Evolutionary conservation across 2,329 filamentous ascomycete genomes (phyloP).

Genomic region (Clonostachys sp.): DNA sequence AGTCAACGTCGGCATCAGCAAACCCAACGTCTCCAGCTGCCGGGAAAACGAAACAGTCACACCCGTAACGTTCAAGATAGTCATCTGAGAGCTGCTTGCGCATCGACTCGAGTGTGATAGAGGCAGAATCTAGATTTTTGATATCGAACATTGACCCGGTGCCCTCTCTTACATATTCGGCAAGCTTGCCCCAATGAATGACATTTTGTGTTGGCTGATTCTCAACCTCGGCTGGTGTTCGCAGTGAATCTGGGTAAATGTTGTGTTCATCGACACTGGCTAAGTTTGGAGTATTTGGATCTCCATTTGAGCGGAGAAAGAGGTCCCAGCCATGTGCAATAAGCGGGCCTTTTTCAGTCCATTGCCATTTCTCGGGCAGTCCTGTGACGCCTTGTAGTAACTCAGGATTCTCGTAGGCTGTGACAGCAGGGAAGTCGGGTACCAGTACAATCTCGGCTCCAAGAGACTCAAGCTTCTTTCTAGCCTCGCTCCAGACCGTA

Average conservation of each 20-base stretch:
- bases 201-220: constrained; percentile 6
- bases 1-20: constrained; percentile 37
- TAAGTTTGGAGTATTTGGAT: constrained; percentile 22
- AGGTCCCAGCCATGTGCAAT: constrained; percentile 11
- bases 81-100: constrained; percentile 44
- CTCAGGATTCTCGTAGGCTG: constrained; percentile 37
- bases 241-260: constrained; percentile 25
- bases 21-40: constrained; percentile 43
- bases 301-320: constrained; percentile 23
- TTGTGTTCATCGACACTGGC: constrained; percentile 26
- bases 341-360: constrained; percentile 13
- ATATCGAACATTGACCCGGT: constrained; percentile 28
- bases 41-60: constrained; percentile 44
- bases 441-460: constrained; percentile 35
- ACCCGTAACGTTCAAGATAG: constrained; percentile 35
- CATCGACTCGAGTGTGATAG: constrained; percentile 39
- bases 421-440: constrained; percentile 36
- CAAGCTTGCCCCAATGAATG: constrained; percentile 12
- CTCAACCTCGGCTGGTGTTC: constrained; percentile 9
- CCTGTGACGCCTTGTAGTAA: no score
- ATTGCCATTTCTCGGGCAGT: constrained; percentile 25
- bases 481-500: constrained; percentile 21
- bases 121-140: constrained; percentile 30
- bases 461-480: constrained; percentile 25
- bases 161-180: constrained; percentile 7